phyloP scores from a whole-genome alignment of 805 yeast species.

The Yarrowia hollandica region DNA sequence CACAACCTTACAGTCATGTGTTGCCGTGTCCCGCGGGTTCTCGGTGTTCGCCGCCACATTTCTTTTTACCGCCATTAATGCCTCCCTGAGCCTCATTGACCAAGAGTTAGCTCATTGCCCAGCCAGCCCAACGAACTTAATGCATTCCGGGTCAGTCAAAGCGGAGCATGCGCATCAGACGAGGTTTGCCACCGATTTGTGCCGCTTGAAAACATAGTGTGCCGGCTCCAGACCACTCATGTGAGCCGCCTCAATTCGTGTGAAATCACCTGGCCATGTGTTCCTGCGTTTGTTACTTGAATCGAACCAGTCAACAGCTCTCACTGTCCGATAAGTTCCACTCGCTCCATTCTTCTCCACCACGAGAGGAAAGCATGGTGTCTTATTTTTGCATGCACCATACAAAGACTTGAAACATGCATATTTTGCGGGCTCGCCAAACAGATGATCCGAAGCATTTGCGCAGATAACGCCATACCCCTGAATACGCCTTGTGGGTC shows the following conservation, averaged over 20 bases:
- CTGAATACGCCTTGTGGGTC: not conserved
- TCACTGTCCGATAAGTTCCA: too few species aligned
- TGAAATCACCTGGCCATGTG: not conserved
- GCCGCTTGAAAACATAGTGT: not conserved
- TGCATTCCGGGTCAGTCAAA: conserved; percentile 12
- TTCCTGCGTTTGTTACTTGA: not conserved
- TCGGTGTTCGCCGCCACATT: not conserved
- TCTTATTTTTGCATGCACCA: conserved; percentile 15
- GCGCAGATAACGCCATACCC: conserved; percentile 15
- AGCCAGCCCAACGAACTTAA: conserved; percentile 20
- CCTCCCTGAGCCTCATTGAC: not conserved
- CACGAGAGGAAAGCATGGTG: conserved; percentile 6
- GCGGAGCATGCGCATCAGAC: conserved; percentile 10
- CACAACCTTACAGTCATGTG: too few species aligned
- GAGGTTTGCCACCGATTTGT: conserved; percentile 1
- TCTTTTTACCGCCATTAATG: not conserved
- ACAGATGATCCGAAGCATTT: not conserved
- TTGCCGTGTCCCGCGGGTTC: not conserved
- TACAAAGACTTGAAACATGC: conserved; percentile 6
- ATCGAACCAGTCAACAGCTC: too few species aligned
- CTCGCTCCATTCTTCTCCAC: not conserved
- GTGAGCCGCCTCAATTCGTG: not conserved
- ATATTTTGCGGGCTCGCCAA: not conserved
- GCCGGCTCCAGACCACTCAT: not conserved
- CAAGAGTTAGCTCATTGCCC: not conserved